phyloP scores from a whole-genome alignment of 768 basidiomycete genomes.

The Russula compacta region DNA sequence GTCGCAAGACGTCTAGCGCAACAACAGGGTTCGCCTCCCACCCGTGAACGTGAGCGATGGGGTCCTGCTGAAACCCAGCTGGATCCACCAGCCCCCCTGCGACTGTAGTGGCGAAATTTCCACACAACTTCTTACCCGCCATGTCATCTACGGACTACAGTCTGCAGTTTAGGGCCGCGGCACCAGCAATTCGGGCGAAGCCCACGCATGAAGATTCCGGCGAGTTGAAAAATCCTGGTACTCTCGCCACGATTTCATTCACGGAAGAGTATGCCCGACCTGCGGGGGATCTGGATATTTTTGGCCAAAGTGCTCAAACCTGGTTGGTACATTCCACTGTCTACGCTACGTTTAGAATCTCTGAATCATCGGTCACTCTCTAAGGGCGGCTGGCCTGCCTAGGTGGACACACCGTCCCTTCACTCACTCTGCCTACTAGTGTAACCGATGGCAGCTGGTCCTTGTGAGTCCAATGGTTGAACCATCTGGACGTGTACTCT shows the following conservation, averaged over 20 bases:
- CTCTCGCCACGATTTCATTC: slow-evolving; percentile 79
- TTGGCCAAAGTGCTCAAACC: slow-evolving; percentile 76
- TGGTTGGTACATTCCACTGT: slow-evolving; percentile 41
- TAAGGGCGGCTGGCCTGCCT: background rate
- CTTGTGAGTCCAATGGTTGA: background rate
- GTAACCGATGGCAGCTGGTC: background rate
- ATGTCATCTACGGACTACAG: background rate
- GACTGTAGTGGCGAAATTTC: background rate
- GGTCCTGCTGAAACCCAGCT: background rate
- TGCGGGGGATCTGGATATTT: slow-evolving; percentile 74
- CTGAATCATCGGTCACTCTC: background rate
- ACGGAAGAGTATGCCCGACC: slow-evolving; percentile 76
- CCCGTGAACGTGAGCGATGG: no score
- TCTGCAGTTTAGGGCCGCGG: background rate
- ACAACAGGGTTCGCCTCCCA: no score
- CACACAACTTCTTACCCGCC: background rate
- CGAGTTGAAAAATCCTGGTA: slow-evolving; percentile 72
- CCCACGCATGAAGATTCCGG: slow-evolving; percentile 75
- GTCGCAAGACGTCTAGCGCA: no score
- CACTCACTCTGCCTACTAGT: no score
- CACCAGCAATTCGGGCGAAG: slow-evolving; percentile 23
- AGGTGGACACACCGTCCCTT: background rate
- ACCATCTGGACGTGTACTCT: background rate
- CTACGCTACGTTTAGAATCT: background rate
- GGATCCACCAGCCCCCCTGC: background rate